Evolutionary conservation across 176 grass and related monocot species (phyloP).

Genomic region (Typha latifolia): DNA sequence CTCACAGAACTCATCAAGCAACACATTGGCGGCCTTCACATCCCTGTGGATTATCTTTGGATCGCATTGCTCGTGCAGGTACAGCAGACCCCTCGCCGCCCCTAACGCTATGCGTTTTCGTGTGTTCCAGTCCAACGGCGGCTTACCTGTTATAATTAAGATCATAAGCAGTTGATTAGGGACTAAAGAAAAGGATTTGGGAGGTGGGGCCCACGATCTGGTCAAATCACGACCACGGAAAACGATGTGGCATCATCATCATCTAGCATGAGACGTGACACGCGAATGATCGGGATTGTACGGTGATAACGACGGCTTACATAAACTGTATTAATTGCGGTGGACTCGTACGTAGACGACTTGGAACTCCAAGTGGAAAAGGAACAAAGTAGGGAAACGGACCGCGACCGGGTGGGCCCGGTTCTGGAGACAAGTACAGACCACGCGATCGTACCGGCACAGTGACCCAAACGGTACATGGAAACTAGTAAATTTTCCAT

Average conservation of each 20-base stretch:
- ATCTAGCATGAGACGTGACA: background rate
- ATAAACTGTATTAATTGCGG: background rate
- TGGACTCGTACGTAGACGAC: background rate
- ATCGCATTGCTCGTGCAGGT: constrained; percentile 90
- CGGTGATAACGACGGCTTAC: constrained; percentile 3
- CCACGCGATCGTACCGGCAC: background rate
- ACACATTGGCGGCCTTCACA: constrained; percentile 41
- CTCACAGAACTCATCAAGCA: constrained; percentile 61
- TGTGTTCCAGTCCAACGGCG: constrained; percentile 52
- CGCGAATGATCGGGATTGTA: background rate
- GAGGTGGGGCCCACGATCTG: background rate
- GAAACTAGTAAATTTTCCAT: too few species aligned
- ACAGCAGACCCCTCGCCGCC: constrained; percentile 47
- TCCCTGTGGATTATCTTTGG: constrained; percentile 31
- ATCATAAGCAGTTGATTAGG: too few species aligned
- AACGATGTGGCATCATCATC: background rate
- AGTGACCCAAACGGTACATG: background rate
- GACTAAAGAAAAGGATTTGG: background rate
- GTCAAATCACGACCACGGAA: background rate
- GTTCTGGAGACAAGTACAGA: background rate
- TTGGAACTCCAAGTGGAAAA: background rate
- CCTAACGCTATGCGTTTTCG: constrained; percentile 66
- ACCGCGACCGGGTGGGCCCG: background rate
- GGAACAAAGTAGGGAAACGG: background rate
- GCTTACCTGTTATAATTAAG: constrained; percentile 30